Evolutionary conservation across 768 basidiomycete species (phyloP).

Genomic region (Lactifluus rugatus): DNA sequence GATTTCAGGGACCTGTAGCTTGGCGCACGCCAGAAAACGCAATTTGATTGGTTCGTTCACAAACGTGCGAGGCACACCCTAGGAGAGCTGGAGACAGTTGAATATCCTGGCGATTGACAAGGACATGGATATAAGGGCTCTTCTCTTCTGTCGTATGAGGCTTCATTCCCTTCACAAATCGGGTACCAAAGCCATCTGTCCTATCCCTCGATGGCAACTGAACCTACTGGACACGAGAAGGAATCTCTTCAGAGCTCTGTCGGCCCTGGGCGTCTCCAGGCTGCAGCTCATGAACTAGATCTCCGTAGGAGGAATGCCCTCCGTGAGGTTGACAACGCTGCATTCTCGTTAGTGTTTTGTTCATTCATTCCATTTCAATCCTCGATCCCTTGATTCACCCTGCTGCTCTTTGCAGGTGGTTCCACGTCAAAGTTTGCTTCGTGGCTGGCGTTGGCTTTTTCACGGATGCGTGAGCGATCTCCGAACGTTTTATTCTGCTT

Average conservation of each 20-base stretch:
- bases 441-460: constrained; percentile 81
- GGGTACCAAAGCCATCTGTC: not conserved
- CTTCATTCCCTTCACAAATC: not conserved
- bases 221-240: constrained; percentile 14
- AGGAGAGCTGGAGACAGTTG: too few relatives aligned
- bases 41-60: not conserved
- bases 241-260: constrained; percentile 2
- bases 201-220: constrained; percentile 2
- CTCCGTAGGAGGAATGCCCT: constrained; percentile 73
- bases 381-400: not conserved
- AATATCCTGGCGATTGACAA: too few relatives aligned
- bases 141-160: not conserved
- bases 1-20: not conserved
- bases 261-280: not conserved
- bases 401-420: constrained; percentile 28
- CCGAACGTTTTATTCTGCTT: not conserved
- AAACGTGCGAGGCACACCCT: constrained; percentile 18
- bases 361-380: not conserved
- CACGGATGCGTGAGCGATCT: constrained; percentile 57
- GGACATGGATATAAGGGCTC: constrained; percentile 6
- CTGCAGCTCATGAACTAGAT: constrained; percentile 34
- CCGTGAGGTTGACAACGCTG: constrained; percentile 78
- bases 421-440: constrained; percentile 38
- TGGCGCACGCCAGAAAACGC: not conserved
- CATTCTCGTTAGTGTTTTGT: constrained; percentile 57